These are phyloP conservation scores for Dicorynia guianensis DNA, from an alignment of 306 rosid species.

Conservation along the genomic window DNA sequence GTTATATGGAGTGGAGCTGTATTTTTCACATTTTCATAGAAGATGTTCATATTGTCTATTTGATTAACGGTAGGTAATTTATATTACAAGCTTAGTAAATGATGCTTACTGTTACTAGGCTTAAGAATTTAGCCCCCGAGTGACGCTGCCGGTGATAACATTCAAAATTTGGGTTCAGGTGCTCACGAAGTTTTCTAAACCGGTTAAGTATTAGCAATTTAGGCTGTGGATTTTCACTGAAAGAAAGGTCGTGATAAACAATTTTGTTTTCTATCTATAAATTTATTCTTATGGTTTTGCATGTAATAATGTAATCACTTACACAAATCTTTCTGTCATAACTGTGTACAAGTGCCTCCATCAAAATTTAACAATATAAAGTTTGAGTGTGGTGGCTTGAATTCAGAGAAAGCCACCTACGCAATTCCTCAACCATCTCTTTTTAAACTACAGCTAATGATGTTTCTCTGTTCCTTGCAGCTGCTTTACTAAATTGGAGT, in stretches of 20 bases:
- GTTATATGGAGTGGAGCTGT: background rate
- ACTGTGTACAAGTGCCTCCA: background rate
- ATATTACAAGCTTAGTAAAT: too few species aligned
- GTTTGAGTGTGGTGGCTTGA: slow-evolving; percentile 23
- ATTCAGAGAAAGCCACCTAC: slow-evolving; percentile 10
- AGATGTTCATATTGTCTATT: too few species aligned
- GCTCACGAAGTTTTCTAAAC: background rate
- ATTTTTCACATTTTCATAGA: too few species aligned
- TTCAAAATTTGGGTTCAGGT: background rate
- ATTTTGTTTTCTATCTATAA: background rate
- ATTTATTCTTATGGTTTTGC: slow-evolving; percentile 21
- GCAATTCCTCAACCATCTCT: background rate
- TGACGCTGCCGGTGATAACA: slow-evolving; percentile 4
- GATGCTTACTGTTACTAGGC: background rate
- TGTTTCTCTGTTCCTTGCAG: slow-evolving; percentile 43
- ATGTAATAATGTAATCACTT: background rate
- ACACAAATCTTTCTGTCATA: background rate
- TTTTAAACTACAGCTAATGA: slow-evolving; percentile 16
- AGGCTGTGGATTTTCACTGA: background rate
- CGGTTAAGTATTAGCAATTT: background rate
- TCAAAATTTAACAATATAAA: background rate
- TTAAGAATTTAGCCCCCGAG: slow-evolving; percentile 28
- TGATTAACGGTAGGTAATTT: background rate
- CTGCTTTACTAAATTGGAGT: slow-evolving; percentile 54
- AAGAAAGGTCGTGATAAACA: background rate